A percentile compares a stretch with the other conserved stretches of the same genome.
Evolutionary conservation across 2,329 filamentous ascomycete genomes (phyloP).

Genomic region (Sporothrix brasiliensis): DNA sequence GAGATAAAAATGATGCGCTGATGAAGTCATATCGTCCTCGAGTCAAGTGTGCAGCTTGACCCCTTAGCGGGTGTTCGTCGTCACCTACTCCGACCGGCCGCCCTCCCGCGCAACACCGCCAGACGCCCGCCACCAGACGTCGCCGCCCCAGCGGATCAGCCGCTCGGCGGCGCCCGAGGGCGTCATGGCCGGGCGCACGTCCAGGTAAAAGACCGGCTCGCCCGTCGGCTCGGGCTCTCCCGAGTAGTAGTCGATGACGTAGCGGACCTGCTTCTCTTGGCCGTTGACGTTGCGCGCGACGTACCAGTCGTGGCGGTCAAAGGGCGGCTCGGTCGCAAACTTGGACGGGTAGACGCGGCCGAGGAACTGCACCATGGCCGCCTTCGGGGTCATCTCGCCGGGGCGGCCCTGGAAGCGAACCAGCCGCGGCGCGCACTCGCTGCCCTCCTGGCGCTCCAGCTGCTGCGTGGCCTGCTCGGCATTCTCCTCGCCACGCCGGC

Average conservation of each 20-base stretch:
- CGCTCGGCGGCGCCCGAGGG: constrained; percentile 80
- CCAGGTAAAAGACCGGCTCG: constrained; percentile 93
- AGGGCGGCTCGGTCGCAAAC: constrained; percentile 83
- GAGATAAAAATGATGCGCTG: neutral
- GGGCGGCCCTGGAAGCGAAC: constrained; percentile 88
- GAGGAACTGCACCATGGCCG: constrained; percentile 77
- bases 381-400: constrained; percentile 88
- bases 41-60: neutral
- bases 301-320: constrained; percentile 97
- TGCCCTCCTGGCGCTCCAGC: constrained; percentile 47
- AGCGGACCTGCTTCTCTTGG: constrained; percentile 75
- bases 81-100: neutral
- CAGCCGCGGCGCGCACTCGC: constrained; percentile 62
- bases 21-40: neutral
- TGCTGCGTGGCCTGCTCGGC: constrained; percentile 42
- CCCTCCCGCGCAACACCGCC: constrained; percentile 66
- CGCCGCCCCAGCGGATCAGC: constrained; percentile 83
- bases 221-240: constrained; percentile 79
- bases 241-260: constrained; percentile 96
- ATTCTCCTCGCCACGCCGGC: constrained; percentile 72
- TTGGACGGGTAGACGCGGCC: constrained; percentile 76
- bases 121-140: constrained; percentile 89
- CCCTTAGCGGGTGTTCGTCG: too few relatives aligned
- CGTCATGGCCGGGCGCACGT: constrained; percentile 86
- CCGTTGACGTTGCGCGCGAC: constrained; percentile 73